Conservation (phyloP, 768 basidiomycete species). For the Psilocybe azurescens region DNA sequence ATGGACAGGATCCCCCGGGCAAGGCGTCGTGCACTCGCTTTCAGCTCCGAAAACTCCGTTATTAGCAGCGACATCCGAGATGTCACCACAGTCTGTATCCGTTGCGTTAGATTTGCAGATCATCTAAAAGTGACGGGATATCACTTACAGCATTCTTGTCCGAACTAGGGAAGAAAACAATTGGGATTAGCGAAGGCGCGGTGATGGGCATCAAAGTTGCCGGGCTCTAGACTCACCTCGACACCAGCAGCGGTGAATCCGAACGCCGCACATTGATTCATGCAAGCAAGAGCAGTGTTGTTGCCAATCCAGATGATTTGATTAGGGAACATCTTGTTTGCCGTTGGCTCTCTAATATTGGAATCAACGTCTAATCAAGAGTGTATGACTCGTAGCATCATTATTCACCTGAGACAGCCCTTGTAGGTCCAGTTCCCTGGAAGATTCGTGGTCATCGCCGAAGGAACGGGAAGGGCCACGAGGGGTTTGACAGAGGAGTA, state of each 20-base stretch:
- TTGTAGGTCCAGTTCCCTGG: constrained; percentile 69
- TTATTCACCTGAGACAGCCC: constrained; percentile 67
- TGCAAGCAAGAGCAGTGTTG: constrained; percentile 68
- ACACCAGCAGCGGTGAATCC: constrained; percentile 76
- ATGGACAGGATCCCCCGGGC: constrained; percentile 73
- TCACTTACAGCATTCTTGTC: constrained; percentile 74
- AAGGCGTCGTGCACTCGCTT: constrained; percentile 54
- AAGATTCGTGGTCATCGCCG: constrained; percentile 55
- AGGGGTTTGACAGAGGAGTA: constrained; percentile 61
- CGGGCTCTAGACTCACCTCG: constrained; percentile 40
- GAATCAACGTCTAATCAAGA: neutral
- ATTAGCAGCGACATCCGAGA: constrained; percentile 51
- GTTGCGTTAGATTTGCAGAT: neutral
- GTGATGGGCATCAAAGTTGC: neutral
- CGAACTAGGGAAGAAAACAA: constrained; percentile 43
- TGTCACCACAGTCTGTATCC: constrained; percentile 71
- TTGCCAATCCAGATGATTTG: constrained; percentile 63
- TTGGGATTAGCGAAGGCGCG: constrained; percentile 8
- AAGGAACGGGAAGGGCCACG: constrained; percentile 63
- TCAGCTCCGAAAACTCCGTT: constrained; percentile 45
- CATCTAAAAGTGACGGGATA: neutral
- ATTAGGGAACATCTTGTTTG: constrained; percentile 59
- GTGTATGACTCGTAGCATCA: neutral
- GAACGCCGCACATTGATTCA: constrained; percentile 70
- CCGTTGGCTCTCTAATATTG: constrained; percentile 50